phyloP scores from a whole-genome alignment of 2,329 filamentous ascomycete genomes.

The Aspergillus bombycis region DNA sequence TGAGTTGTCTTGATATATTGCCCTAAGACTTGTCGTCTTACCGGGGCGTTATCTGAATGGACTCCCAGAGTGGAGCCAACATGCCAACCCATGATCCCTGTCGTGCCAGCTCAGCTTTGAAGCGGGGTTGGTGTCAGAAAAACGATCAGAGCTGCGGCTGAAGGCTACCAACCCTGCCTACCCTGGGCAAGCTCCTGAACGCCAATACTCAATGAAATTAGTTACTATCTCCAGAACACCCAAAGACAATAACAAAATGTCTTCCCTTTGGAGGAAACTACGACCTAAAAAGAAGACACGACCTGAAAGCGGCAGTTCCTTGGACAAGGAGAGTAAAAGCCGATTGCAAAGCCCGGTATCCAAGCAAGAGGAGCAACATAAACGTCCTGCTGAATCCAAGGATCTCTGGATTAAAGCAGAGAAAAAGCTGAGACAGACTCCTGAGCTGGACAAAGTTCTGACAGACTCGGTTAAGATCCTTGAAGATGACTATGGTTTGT shows the following conservation, averaged over 20 bases:
- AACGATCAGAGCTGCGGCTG: no score
- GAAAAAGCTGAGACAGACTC: neutral
- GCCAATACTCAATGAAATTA: no score
- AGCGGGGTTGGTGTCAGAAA: no score
- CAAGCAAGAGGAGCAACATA: neutral
- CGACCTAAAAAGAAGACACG: neutral
- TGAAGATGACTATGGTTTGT: neutral
- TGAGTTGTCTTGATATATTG: no score
- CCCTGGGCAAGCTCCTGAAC: no score
- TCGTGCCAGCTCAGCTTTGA: no score
- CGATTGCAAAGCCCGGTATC: neutral
- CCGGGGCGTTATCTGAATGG: no score
- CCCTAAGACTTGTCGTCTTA: no score
- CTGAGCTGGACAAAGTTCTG: neutral
- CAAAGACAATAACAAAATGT: neutral
- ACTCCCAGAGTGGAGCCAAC: no score
- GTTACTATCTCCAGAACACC: neutral
- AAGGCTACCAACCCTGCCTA: no score
- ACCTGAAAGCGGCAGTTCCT: neutral
- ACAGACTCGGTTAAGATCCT: neutral
- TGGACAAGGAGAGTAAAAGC: neutral
- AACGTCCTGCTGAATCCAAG: neutral
- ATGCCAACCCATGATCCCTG: no score
- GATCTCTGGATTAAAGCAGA: slow-evolving; percentile 1
- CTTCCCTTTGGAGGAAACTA: neutral